Evolutionary conservation across 768 basidiomycete species (phyloP).

Genomic region (Tubosaeta sp.): DNA sequence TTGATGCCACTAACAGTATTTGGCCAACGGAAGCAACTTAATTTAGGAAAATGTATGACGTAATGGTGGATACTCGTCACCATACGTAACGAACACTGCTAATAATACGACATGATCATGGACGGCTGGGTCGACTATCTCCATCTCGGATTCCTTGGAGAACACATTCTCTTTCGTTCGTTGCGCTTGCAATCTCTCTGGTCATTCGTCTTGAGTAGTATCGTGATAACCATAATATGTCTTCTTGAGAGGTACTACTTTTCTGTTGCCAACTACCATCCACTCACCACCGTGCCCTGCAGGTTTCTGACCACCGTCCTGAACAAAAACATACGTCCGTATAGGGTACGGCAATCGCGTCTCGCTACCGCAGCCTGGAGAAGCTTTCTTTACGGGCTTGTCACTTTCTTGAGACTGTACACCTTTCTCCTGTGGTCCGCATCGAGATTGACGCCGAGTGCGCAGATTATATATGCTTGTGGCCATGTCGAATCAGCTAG

Average conservation of each 20-base stretch:
- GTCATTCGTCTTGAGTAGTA: constrained; percentile 44
- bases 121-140: constrained; percentile 48
- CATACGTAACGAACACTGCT: neutral
- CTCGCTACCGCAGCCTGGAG: constrained; percentile 49
- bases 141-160: constrained; percentile 39
- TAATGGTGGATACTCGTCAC: constrained; percentile 32
- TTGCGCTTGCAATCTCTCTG: constrained; percentile 45
- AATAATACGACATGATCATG: constrained; percentile 21
- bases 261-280: neutral
- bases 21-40: neutral
- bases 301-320: constrained; percentile 50
- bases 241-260: constrained; percentile 50
- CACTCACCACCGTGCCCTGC: neutral
- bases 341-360: constrained; percentile 37
- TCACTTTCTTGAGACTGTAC: constrained; percentile 61
- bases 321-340: constrained; percentile 48
- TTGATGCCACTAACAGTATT: neutral
- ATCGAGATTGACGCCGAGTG: neutral
- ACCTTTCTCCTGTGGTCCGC: constrained; percentile 15
- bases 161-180: constrained; percentile 41
- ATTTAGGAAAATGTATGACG: constrained; percentile 1
- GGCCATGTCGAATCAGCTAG: constrained; percentile 66
- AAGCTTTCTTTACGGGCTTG: constrained; percentile 49
- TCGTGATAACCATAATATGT: constrained; percentile 48
- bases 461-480: constrained; percentile 67